A percentile compares a stretch with the other conserved stretches of the same genome.
Conservation (phyloP, 1,139 yeast genomes). For the Diutina neorugosa region DNA sequence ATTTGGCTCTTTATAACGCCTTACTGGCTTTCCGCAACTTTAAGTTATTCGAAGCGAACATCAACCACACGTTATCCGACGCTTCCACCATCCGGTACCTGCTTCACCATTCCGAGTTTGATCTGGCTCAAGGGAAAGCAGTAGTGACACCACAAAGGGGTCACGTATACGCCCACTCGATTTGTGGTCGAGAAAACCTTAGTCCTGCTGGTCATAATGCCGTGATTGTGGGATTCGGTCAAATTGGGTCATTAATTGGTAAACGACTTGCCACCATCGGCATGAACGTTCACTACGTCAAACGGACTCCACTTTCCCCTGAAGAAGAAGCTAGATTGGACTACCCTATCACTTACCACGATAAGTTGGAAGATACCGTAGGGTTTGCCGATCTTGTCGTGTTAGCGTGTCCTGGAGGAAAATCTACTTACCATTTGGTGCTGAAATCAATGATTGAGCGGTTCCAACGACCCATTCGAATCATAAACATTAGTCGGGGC, state of each 20-base stretch:
- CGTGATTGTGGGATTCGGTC: constrained; percentile 69
- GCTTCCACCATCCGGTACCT: constrained; percentile 30
- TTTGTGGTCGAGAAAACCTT: constrained; percentile 21
- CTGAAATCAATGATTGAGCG: constrained; percentile 34
- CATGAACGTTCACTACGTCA: constrained; percentile 55
- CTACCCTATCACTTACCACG: constrained; percentile 33
- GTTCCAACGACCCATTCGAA: constrained; percentile 41
- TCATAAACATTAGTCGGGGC: constrained; percentile 75
- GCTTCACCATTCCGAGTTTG: constrained; percentile 16
- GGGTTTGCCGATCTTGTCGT: constrained; percentile 47
- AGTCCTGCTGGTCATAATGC: constrained; percentile 51
- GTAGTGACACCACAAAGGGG: constrained; percentile 17
- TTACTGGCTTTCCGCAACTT: constrained; percentile 54
- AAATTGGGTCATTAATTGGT: constrained; percentile 60
- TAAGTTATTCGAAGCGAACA: constrained; percentile 31
- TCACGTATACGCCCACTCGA: constrained; percentile 35
- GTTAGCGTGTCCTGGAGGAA: constrained; percentile 56
- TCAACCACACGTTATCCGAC: constrained; percentile 19
- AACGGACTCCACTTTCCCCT: constrained; percentile 35
- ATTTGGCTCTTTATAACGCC: constrained; percentile 50
- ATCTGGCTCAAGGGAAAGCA: background rate
- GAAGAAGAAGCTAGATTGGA: constrained; percentile 26
- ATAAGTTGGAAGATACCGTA: constrained; percentile 16
- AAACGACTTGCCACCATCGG: constrained; percentile 44
- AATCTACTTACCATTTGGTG: constrained; percentile 45